phyloP scores from a whole-genome alignment of 805 yeast species.

The Schwanniomyces yamadae region DNA sequence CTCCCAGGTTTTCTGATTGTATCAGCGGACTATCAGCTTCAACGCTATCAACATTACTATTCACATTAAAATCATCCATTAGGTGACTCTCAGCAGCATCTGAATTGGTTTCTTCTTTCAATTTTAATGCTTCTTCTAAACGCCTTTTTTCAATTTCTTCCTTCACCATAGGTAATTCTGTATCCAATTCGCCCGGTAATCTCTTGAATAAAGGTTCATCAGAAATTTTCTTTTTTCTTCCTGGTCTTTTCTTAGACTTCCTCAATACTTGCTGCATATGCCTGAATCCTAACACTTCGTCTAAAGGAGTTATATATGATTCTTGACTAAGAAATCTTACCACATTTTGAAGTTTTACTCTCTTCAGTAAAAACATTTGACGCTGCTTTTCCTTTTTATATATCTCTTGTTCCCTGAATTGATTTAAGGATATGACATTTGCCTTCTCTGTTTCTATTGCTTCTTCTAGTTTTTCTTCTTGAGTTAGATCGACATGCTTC shows the following conservation, averaged over 20 bases:
- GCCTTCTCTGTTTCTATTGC: conserved; percentile 83
- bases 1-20: too few species aligned
- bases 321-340: conserved; percentile 51
- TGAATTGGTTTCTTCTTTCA: conserved; percentile 4
- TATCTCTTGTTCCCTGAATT: conserved; percentile 81
- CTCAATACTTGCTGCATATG: conserved; percentile 35
- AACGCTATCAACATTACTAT: too few species aligned
- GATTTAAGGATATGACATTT: conserved; percentile 69
- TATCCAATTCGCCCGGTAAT: conserved; percentile 34
- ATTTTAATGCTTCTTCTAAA: conserved; percentile 12
- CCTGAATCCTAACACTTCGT: conserved; percentile 55
- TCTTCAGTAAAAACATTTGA: conserved; percentile 64
- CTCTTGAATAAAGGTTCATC: conserved; percentile 12
- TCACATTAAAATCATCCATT: too few species aligned
- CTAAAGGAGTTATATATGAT: conserved; percentile 58
- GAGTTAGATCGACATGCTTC: conserved; percentile 55
- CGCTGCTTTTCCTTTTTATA: conserved; percentile 76
- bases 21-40: too few species aligned
- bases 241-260: conserved; percentile 44
- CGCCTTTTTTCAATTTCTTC: conserved; percentile 25
- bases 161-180: conserved; percentile 25
- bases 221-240: conserved; percentile 40
- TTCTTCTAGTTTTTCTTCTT: conserved; percentile 72
- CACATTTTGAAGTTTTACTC: conserved; percentile 59
- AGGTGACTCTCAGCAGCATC: neutral